Base-by-base conservation (phyloP, 495 filamentous ascomycete species). In the Alectoria sarmentosa region DNA sequence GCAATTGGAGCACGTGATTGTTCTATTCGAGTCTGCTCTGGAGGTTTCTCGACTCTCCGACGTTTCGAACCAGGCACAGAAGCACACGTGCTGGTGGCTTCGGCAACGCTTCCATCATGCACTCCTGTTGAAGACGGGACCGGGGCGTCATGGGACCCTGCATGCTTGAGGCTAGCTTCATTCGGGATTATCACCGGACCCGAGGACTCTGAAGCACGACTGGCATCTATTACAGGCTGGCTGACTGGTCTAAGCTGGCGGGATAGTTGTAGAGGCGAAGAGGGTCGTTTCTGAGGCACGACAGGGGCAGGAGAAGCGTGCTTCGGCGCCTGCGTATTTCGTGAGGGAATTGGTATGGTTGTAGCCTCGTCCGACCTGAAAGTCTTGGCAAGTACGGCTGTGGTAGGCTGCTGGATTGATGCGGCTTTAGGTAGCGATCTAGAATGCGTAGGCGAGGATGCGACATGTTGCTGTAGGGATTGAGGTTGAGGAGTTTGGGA, bases 401-500 rank as follows among this genome's bases (percentile, higher is more conserved):
- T 8, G 28, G 64, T 38, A 36, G 67, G 44, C 19, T 72, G 62
- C 32, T 66, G 61, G 49, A 67, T 42, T 71, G 65, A 30, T 52
- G 61, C 41, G 64, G 62, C 38, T 54, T 52, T 64, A 11, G 63
- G 55, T n/a, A 72, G 64, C 56, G 69, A 46, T 34, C 57, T 32
- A n/a, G 67, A 61, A 14, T 74, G 64, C 58, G 74, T 70, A 28
- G 67, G 62, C 10, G 69, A 69, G 4, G 72, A 57, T 39, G 67
- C 70, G 56, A 73, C 56, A 37, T 65, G 65, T 30, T 73, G 72
- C 38, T 64, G 68, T 38, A 67, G 61, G n/a, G 69, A 62, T 36
- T 73, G 71, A 34, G 69, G 72, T 23, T 79, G 77, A 13, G 76
- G 71, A 66, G 74, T 71, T 55, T 77, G 73, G 21, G 71, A 64